Base-by-base conservation (phyloP, 2,329 filamentous ascomycete genomes). In the Ceratocystis cubensis region DNA sequence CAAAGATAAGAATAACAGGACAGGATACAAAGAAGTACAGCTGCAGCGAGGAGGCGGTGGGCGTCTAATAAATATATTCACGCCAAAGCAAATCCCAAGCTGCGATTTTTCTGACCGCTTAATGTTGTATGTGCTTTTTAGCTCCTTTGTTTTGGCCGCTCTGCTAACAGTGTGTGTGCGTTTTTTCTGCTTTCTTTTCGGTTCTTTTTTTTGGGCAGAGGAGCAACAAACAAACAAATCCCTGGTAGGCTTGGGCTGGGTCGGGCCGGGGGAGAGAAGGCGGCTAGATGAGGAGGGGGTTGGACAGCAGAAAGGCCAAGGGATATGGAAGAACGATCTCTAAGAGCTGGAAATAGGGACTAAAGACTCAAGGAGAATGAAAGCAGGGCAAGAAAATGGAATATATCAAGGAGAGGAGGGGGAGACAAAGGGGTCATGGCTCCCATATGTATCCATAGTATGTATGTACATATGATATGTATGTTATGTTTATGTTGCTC, bases 91-190 rank as follows among this genome's bases (percentile, higher is more conserved):
- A 50, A 22, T 33, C 20, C 10, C 25, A 33, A 30, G 41, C 61
- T 63, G 61, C 33, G 46, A 48, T 46, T 63, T 20, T 30, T 17
- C n/a, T 50, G 44, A 50, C 61, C 44, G 44, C 44, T 63, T 33
- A 50, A 63, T 33, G 13, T 17, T 63, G 22, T 45, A 46, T 46
- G 33, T 63, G 61, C 61, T 48, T 63, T 46, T 63, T 45, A 15
- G 37, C 61, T 63, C 28, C 28, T 59, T 59, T 59, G 56, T 59
- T 59, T 59, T 59, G 56, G 56, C 28, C 56, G 28, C 56, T 59
- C 28, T 59, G 56, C 56, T 59, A 59, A 59, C 56, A 59, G 56
- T 62, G 59, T 57, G 48, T 30, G 30, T 37, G 41, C 45, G 33
- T 30, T 17, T 53, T 57, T 64, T 22, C 7, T 56, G 5, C 7